These are phyloP conservation scores for Apiotrichum porosum DNA, from an alignment of 1,284 basidiomycete genomes.

Conservation along the genomic window DNA sequence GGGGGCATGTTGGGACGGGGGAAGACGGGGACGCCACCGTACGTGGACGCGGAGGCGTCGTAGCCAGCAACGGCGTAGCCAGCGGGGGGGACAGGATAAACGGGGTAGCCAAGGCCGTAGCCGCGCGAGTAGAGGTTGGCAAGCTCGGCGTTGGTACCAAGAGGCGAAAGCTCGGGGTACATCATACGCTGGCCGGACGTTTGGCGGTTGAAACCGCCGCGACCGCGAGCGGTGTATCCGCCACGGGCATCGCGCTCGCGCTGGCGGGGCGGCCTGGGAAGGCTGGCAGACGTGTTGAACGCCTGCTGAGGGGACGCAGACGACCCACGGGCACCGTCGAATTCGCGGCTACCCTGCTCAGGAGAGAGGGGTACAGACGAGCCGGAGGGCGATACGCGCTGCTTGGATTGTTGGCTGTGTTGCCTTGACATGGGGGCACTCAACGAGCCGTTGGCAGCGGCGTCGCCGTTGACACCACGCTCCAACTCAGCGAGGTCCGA, in stretches of 20 bases:
- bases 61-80: conserved; percentile 8
- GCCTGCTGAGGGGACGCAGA: conserved; percentile 19
- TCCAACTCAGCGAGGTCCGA: background rate
- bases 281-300: conserved; percentile 14
- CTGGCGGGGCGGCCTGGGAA: conserved; percentile 25
- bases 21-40: conserved; percentile 5
- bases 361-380: conserved; percentile 10
- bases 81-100: conserved; percentile 23
- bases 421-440: conserved; percentile 29
- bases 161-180: conserved; percentile 12
- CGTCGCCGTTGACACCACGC: conserved; percentile 5
- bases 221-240: conserved; percentile 25
- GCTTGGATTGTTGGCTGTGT: conserved; percentile 20
- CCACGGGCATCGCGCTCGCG: conserved; percentile 30
- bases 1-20: conserved; percentile 38
- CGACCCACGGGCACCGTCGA: conserved; percentile 17
- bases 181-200: conserved; percentile 9
- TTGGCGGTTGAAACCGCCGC: conserved; percentile 10
- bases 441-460: conserved; percentile 4
- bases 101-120: conserved; percentile 27
- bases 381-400: conserved; percentile 9
- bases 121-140: conserved; percentile 21
- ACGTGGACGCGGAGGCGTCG: conserved; percentile 4
- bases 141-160: conserved; percentile 9
- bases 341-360: background rate